These are phyloP conservation scores for Epichloe coenophiala DNA, from an alignment of 2,329 filamentous ascomycete species.

Conservation along the genomic window DNA sequence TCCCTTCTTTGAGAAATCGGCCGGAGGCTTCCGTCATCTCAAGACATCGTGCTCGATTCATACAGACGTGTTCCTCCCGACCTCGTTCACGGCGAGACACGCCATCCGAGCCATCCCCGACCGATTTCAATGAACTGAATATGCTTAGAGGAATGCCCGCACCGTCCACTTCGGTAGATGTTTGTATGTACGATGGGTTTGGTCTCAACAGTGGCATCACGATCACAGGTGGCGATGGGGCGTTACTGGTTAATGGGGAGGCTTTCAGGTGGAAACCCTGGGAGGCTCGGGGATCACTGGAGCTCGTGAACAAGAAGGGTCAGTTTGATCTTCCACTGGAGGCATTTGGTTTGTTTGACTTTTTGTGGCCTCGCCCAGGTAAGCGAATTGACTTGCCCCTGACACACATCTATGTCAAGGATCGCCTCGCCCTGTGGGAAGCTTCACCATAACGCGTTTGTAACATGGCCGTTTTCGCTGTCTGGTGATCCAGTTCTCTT, in stretches of 20 bases:
- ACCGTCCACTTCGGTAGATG: constrained; percentile 73
- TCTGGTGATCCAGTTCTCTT: neutral
- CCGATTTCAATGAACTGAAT: constrained; percentile 63
- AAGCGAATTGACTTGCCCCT: constrained; percentile 17
- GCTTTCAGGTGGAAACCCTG: constrained; percentile 84
- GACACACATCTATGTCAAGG: neutral
- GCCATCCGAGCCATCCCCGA: constrained; percentile 24
- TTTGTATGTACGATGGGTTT: constrained; percentile 73
- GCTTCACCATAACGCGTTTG: neutral
- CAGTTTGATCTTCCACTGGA: constrained; percentile 64
- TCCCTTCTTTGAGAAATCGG: neutral
- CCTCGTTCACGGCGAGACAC: constrained; percentile 9
- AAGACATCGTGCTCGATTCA: neutral
- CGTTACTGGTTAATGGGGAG: constrained; percentile 73
- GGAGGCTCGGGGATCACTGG: constrained; percentile 33
- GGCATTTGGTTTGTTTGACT: constrained; percentile 60
- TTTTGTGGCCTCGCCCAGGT: constrained; percentile 90
- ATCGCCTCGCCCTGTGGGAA: neutral
- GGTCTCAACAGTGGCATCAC: constrained; percentile 68
- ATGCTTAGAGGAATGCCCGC: constrained; percentile 62
- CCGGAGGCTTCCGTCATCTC: neutral
- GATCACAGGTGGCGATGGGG: constrained; percentile 54
- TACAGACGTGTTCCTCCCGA: constrained; percentile 8
- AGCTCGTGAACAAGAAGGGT: constrained; percentile 59
- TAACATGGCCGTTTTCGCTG: neutral